A percentile compares a stretch with the other conserved stretches of the same genome.
Evolutionary conservation across 768 basidiomycete genomes (phyloP).

Genomic region (Termitomyces eurrhizus): DNA sequence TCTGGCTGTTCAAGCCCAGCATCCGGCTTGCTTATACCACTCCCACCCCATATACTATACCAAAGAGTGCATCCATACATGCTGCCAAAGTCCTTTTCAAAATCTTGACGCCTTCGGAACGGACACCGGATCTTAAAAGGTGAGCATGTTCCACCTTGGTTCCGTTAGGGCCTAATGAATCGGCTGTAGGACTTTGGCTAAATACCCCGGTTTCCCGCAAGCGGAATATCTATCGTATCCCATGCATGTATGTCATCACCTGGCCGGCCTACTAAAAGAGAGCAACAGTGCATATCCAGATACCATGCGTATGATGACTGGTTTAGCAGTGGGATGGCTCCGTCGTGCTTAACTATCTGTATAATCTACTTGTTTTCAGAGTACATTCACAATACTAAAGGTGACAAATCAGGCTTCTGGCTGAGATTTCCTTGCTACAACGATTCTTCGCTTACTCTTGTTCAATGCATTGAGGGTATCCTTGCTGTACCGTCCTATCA

Average conservation of each 20-base stretch:
- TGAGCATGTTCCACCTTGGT: conserved; percentile 22
- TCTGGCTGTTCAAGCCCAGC: conserved; percentile 94
- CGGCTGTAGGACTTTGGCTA: conserved; percentile 48
- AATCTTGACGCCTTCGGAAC: conserved; percentile 59
- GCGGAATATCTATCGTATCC: conserved; percentile 89
- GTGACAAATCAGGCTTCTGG: neutral
- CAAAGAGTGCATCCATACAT: conserved; percentile 56
- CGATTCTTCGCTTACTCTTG: neutral
- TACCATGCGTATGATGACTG: conserved; percentile 73
- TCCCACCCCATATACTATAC: conserved; percentile 48
- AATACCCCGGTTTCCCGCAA: conserved; percentile 80
- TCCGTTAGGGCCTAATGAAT: neutral
- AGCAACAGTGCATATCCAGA: conserved; percentile 77
- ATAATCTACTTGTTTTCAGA: neutral
- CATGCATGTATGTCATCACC: conserved; percentile 64
- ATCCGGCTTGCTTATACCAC: conserved; percentile 75
- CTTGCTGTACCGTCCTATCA: neutral
- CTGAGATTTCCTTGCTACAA: neutral
- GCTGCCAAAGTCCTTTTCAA: conserved; percentile 88
- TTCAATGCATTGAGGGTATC: too few relatives aligned
- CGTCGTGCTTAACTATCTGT: conserved; percentile 30
- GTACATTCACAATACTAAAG: neutral
- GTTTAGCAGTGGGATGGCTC: conserved; percentile 81
- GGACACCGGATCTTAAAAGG: conserved; percentile 50
- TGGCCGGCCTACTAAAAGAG: conserved; percentile 69